Evolutionary conservation across 2,329 filamentous ascomycete genomes (phyloP).

Genomic region (Drechslera avenae): DNA sequence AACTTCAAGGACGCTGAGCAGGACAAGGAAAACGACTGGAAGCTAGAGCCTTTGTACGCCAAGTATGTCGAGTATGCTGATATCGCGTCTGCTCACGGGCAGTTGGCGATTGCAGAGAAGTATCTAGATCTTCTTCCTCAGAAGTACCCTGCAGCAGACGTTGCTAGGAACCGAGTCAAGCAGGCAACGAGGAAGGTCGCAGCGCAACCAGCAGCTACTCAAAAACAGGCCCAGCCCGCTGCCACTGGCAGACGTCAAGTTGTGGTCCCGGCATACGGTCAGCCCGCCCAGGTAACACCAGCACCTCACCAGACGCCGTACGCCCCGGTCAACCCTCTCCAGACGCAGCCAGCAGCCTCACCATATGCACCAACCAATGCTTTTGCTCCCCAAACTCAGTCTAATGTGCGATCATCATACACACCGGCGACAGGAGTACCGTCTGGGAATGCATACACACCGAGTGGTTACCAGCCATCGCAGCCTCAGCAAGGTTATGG

Average conservation of each 20-base stretch:
- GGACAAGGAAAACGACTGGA: constrained; percentile 78
- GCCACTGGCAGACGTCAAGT: constrained; percentile 41
- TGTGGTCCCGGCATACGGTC: constrained; percentile 45
- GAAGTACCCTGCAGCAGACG: constrained; percentile 83
- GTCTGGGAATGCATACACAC: constrained; percentile 51
- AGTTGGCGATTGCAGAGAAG: constrained; percentile 82
- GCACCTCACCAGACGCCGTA: constrained; percentile 31
- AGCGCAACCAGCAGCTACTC: constrained; percentile 49
- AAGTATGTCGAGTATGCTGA: constrained; percentile 98
- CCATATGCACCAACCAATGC: constrained; percentile 36
- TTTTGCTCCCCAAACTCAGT: constrained; percentile 36
- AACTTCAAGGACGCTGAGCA: constrained; percentile 85
- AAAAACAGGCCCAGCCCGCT: constrained; percentile 49
- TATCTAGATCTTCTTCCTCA: constrained; percentile 87
- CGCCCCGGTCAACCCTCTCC: constrained; percentile 36
- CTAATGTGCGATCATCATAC: constrained; percentile 27
- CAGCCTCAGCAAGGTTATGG: constrained; percentile 52
- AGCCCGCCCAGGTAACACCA: constrained; percentile 20
- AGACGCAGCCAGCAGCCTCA: constrained; percentile 29
- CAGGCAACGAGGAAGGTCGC: constrained; percentile 74
- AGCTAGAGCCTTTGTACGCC: constrained; percentile 83
- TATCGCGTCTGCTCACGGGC: constrained; percentile 87
- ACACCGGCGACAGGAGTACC: constrained; percentile 10
- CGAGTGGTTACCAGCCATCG: constrained; percentile 60
- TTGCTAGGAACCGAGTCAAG: constrained; percentile 82